phyloP scores from a whole-genome alignment of 257 asterid genomes.

The Solanum medicagineum region DNA sequence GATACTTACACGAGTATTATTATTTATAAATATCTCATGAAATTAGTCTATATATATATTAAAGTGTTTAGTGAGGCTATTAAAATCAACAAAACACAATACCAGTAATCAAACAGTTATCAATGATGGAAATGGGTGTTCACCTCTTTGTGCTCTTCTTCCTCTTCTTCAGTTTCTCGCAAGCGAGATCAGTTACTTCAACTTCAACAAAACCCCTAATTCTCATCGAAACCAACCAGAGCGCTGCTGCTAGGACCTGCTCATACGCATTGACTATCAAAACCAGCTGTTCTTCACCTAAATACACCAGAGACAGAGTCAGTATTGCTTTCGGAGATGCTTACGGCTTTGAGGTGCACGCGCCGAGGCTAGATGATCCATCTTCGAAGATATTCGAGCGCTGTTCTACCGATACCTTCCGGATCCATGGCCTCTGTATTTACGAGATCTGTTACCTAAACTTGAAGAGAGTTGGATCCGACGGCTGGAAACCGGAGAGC shows the following conservation, averaged over 20 bases:
- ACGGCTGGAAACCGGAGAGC: slow-evolving; percentile 35
- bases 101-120: neutral
- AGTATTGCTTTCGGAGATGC: slow-evolving; percentile 38
- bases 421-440: slow-evolving; percentile 17
- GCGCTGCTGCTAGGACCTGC: slow-evolving; percentile 8
- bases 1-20: too few relatives aligned
- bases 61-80: neutral
- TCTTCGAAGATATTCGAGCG: slow-evolving; percentile 18
- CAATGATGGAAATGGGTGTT: neutral
- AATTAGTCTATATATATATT: too few relatives aligned
- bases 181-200: neutral
- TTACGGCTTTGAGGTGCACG: slow-evolving; percentile 27
- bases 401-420: slow-evolving; percentile 26
- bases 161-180: neutral
- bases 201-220: neutral
- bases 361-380: slow-evolving; percentile 21
- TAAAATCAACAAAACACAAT: neutral
- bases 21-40: too few relatives aligned
- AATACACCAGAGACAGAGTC: slow-evolving; percentile 26
- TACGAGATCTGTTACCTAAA: slow-evolving; percentile 18
- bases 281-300: slow-evolving; percentile 34
- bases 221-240: slow-evolving; percentile 6
- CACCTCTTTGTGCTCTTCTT: neutral
- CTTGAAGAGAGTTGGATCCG: slow-evolving; percentile 30
- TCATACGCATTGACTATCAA: slow-evolving; percentile 25